Evolutionary conservation across 176 grass and related monocot species (phyloP).

Genomic region (Cenchrus purpureus): DNA sequence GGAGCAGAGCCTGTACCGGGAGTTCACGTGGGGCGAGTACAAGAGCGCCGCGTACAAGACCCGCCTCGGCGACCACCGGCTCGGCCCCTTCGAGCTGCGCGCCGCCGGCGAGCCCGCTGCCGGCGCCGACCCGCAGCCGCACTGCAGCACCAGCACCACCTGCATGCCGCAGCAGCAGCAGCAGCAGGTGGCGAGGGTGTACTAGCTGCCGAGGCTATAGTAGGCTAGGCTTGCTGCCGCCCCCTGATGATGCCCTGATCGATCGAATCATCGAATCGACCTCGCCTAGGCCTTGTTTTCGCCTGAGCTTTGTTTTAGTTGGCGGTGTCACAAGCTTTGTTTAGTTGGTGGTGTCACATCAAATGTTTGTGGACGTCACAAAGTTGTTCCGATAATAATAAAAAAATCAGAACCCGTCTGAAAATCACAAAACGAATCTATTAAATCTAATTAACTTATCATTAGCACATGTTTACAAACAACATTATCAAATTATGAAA

Average conservation of each 20-base stretch:
- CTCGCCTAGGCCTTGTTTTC: constrained; percentile 7
- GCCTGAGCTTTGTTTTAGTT: too few species aligned
- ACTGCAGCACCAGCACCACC: not conserved
- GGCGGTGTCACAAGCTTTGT: too few species aligned
- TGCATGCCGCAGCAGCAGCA: not conserved
- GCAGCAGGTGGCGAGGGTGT: constrained; percentile 1
- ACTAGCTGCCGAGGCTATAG: not conserved
- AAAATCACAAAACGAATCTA: too few species aligned
- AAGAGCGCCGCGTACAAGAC: constrained; percentile 63
- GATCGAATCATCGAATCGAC: not conserved
- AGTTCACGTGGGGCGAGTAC: constrained; percentile 94
- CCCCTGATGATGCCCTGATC: not conserved
- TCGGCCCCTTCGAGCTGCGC: constrained; percentile 67
- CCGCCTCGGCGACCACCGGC: constrained; percentile 65
- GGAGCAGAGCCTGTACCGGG: constrained; percentile 70
- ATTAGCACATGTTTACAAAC: too few species aligned
- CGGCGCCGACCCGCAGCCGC: not conserved
- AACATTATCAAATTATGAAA: too few species aligned
- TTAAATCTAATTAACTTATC: too few species aligned
- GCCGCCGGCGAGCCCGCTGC: not conserved
- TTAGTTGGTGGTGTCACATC: too few species aligned
- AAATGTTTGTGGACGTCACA: too few species aligned
- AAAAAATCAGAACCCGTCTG: too few species aligned
- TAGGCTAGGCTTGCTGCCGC: not conserved
- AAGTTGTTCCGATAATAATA: too few species aligned